These are phyloP conservation scores for Ceratopteris richardii DNA, from an alignment of 75 land plant genomes.

Conservation along the genomic window DNA sequence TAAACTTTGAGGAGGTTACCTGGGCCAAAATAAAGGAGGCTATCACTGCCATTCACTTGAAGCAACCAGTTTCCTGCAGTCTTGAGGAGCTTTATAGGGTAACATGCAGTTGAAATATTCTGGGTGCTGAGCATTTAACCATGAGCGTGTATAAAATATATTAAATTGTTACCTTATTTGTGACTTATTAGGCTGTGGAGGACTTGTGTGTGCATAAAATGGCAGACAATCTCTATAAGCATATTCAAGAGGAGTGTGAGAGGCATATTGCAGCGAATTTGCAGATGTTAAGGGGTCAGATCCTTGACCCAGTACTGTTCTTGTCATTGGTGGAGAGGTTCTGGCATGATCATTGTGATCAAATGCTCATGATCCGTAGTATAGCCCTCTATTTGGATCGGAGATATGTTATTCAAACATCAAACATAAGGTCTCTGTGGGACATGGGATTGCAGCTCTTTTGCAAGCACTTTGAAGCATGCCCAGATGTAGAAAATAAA, in stretches of 20 bases:
- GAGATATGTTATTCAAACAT: constrained; percentile 89
- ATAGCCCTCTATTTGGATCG: constrained; percentile 95
- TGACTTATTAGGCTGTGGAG: constrained; percentile 55
- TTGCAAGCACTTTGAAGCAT: constrained; percentile 76
- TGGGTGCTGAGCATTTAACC: neutral
- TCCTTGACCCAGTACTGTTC: constrained; percentile 86
- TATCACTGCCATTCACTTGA: constrained; percentile 79
- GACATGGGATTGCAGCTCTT: constrained; percentile 99
- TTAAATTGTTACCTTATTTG: neutral
- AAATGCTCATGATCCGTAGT: constrained; percentile 92
- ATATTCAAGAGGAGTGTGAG: constrained; percentile 91
- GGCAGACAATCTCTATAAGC: constrained; percentile 77
- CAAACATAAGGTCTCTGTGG: constrained; percentile 86
- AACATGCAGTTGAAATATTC: neutral
- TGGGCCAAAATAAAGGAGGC: constrained; percentile 91
- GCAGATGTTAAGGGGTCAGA: constrained; percentile 72
- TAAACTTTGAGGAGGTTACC: constrained; percentile 88
- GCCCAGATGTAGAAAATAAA: constrained; percentile 91
- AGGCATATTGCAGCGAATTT: constrained; percentile 62
- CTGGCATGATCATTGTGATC: constrained; percentile 99
- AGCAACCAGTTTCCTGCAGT: constrained; percentile 84
- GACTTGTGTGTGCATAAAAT: constrained; percentile 96
- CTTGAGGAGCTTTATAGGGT: constrained; percentile 93
- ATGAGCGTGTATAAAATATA: neutral
- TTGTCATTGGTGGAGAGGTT: constrained; percentile 86